These are phyloP conservation scores for Sherardia arvensis DNA, from an alignment of 257 asterid species.

Conservation along the genomic window DNA sequence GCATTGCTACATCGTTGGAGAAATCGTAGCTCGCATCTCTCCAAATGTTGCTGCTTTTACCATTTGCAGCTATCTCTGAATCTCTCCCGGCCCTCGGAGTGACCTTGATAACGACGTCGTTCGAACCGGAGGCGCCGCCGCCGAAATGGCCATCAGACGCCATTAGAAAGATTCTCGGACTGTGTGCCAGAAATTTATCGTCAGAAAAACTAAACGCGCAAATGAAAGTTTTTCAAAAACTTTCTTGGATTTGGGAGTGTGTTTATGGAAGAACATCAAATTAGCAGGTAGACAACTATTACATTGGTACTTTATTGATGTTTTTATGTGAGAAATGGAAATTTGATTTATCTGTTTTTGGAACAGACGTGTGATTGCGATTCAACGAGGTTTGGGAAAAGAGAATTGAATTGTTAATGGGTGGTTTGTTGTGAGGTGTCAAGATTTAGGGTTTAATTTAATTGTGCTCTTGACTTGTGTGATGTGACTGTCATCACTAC, in stretches of 20 bases:
- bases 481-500: background rate
- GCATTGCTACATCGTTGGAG: constrained; percentile 32
- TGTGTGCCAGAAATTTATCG: constrained; percentile 26
- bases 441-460: background rate
- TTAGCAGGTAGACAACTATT: no score
- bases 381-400: background rate
- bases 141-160: background rate
- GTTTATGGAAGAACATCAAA: no score
- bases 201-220: no score
- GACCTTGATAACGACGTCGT: constrained; percentile 17
- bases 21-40: constrained; percentile 44
- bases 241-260: no score
- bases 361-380: constrained; percentile 2
- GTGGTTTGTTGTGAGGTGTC: constrained; percentile 11
- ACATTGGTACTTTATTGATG: no score
- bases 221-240: no score
- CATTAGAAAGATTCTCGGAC: constrained; percentile 26
- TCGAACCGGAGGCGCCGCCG: constrained; percentile 13
- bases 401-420: background rate
- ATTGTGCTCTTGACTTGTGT: background rate
- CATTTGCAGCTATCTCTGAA: constrained; percentile 8
- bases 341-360: no score
- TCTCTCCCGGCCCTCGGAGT: constrained; percentile 6
- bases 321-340: no score
- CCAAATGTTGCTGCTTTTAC: constrained; percentile 15